Evolutionary conservation across 441 rosid genomes (phyloP).

Genomic region (Codiaeum variegatum): DNA sequence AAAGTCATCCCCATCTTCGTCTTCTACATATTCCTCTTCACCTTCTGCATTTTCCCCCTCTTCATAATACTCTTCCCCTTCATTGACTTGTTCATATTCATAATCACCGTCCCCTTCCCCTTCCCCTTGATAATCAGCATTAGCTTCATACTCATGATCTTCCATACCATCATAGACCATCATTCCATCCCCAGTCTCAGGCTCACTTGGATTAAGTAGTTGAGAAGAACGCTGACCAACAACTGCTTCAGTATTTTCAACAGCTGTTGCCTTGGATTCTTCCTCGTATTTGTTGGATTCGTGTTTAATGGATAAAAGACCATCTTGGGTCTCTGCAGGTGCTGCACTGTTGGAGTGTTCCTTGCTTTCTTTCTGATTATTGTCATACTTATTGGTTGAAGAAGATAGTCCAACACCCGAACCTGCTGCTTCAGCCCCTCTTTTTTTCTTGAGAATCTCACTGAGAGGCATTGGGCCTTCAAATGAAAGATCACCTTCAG

Average conservation of each 20-base stretch:
- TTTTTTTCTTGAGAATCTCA: slow-evolving; percentile 81
- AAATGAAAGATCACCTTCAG: slow-evolving; percentile 51
- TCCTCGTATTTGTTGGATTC: slow-evolving; percentile 27
- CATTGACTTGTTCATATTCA: slow-evolving; percentile 58
- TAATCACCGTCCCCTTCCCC: slow-evolving; percentile 53
- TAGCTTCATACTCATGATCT: slow-evolving; percentile 52
- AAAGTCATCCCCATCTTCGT: slow-evolving; percentile 48
- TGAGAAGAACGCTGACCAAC: slow-evolving; percentile 30
- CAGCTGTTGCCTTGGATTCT: slow-evolving; percentile 28
- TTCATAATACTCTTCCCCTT: slow-evolving; percentile 69
- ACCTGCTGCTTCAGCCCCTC: slow-evolving; percentile 45
- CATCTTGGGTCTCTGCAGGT: background rate
- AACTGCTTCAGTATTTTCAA: slow-evolving; percentile 29
- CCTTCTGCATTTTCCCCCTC: slow-evolving; percentile 32
- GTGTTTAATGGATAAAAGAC: slow-evolving; percentile 23
- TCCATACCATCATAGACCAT: slow-evolving; percentile 44
- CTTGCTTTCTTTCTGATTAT: slow-evolving; percentile 27
- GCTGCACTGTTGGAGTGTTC: slow-evolving; percentile 18
- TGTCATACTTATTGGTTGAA: slow-evolving; percentile 17
- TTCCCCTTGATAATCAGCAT: slow-evolving; percentile 48
- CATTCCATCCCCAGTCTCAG: slow-evolving; percentile 38
- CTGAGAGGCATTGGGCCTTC: slow-evolving; percentile 84
- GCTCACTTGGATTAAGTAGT: slow-evolving; percentile 28
- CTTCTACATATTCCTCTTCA: slow-evolving; percentile 49
- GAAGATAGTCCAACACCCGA: slow-evolving; percentile 32